phyloP scores from a whole-genome alignment of 495 filamentous ascomycete species.

The Penicillium crystallinum region DNA sequence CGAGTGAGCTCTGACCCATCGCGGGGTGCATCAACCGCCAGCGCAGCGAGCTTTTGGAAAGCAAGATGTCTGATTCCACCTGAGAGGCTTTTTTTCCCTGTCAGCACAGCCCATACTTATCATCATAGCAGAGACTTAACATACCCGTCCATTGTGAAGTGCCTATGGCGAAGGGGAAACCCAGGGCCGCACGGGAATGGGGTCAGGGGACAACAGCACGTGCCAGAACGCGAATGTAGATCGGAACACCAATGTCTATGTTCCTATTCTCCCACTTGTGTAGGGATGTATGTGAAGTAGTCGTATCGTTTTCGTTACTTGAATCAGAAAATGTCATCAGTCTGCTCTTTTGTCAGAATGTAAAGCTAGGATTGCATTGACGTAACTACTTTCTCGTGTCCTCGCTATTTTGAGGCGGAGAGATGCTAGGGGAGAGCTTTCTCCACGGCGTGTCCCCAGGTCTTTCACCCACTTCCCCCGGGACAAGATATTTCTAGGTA shows the following conservation, averaged over 20 bases:
- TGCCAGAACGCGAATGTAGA: conserved; percentile 16
- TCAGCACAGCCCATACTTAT: background rate
- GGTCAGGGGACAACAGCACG: conserved; percentile 11
- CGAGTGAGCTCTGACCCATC: conserved; percentile 59
- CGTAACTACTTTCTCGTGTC: background rate
- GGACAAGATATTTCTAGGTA: background rate
- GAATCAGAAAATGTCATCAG: too few species aligned
- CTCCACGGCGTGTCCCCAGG: background rate
- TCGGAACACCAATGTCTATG: conserved; percentile 6
- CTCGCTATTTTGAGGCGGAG: background rate
- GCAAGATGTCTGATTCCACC: conserved; percentile 55
- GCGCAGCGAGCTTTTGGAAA: conserved; percentile 63
- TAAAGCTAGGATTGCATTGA: too few species aligned
- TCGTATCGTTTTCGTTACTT: too few species aligned
- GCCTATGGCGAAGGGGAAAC: conserved; percentile 2
- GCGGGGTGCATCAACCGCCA: conserved; percentile 51
- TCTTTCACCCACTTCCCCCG: background rate
- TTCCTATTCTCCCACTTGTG: too few species aligned
- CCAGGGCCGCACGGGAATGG: background rate
- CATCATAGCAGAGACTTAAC: background rate
- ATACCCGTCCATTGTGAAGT: conserved; percentile 24
- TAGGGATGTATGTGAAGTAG: too few species aligned
- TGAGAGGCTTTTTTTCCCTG: conserved; percentile 23
- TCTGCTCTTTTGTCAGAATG: too few species aligned
- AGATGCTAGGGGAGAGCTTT: conserved; percentile 1